Conservation (phyloP, 805 yeast genomes). For the Suhomyces kilbournensis region DNA sequence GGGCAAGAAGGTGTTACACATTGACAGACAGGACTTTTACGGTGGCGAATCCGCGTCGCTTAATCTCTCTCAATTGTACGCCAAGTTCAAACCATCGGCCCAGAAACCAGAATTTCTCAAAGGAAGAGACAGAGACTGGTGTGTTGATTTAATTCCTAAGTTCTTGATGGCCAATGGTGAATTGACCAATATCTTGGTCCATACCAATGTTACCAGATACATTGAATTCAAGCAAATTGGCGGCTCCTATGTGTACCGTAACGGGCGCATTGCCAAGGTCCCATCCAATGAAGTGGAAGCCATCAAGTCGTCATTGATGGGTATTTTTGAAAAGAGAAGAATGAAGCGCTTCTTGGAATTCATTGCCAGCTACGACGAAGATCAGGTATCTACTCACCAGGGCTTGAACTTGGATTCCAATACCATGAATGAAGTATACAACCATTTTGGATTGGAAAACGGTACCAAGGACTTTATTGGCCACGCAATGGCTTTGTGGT, state of each 20-base stretch:
- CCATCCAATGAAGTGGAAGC: slow-evolving; percentile 94
- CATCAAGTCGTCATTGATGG: slow-evolving; percentile 86
- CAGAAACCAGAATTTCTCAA: slow-evolving; percentile 65
- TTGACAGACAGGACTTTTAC: slow-evolving; percentile 93
- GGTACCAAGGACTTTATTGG: slow-evolving; percentile 97
- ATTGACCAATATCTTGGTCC: slow-evolving; percentile 89
- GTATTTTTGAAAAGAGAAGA: slow-evolving; percentile 92
- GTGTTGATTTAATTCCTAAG: slow-evolving; percentile 94
- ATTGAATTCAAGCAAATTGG: slow-evolving; percentile 94
- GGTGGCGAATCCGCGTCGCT: slow-evolving; percentile 92
- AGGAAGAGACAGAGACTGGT: slow-evolving; percentile 97
- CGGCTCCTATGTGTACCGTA: slow-evolving; percentile 92
- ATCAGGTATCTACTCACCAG: slow-evolving; percentile 75
- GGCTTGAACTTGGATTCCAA: slow-evolving; percentile 81
- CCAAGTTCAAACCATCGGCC: slow-evolving; percentile 77
- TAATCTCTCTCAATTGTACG: slow-evolving; percentile 64
- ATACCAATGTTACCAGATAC: slow-evolving; percentile 93
- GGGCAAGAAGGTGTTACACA: slow-evolving; percentile 95
- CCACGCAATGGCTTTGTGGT: slow-evolving; percentile 97
- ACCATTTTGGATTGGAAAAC: slow-evolving; percentile 83
- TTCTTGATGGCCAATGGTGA: slow-evolving; percentile 98
- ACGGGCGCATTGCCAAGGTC: slow-evolving; percentile 89
- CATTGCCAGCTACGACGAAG: slow-evolving; percentile 78
- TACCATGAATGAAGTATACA: slow-evolving; percentile 89
- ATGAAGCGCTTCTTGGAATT: slow-evolving; percentile 90